Percentiles rank a stretch among this genome's conserved stretches.
Conservation (phyloP, 2,329 filamentous ascomycete genomes). For the Fusarium cicatricum region DNA sequence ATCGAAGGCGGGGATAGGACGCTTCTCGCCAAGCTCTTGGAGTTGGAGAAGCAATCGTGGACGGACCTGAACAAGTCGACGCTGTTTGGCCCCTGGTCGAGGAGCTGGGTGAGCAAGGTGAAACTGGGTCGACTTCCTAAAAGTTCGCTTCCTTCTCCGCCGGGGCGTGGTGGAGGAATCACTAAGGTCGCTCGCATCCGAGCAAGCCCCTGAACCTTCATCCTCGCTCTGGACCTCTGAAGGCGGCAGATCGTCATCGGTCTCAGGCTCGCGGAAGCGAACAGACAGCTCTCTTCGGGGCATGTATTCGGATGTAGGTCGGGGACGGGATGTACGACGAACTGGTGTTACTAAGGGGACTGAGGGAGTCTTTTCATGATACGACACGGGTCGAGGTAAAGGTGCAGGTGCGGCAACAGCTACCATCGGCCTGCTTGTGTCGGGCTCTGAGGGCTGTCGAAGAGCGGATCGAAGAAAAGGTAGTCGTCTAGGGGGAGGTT, state of each 20-base stretch:
- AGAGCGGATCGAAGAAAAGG: conserved; percentile 55
- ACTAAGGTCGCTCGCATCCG: conserved; percentile 55
- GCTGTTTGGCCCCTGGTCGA: conserved; percentile 65
- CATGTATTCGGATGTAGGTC: conserved; percentile 51
- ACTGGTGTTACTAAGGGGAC: conserved; percentile 20
- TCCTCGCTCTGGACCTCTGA: conserved; percentile 55
- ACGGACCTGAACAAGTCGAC: conserved; percentile 71
- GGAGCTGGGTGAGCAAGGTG: conserved; percentile 74
- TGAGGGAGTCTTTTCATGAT: conserved; percentile 37
- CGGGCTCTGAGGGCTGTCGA: conserved; percentile 46
- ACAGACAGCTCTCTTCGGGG: conserved; percentile 54
- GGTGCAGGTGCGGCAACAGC: conserved; percentile 20
- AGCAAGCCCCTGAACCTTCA: conserved; percentile 53
- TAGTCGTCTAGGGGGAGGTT: conserved; percentile 48
- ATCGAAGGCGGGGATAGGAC: conserved; percentile 75
- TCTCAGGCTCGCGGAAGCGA: conserved; percentile 53
- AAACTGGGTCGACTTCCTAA: conserved; percentile 68
- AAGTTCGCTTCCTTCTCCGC: conserved; percentile 53
- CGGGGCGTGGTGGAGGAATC: conserved; percentile 54
- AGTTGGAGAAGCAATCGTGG: conserved; percentile 76
- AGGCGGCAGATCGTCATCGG: conserved; percentile 38
- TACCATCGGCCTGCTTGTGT: conserved; percentile 29
- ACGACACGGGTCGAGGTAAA: conserved; percentile 36
- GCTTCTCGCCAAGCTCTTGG: conserved; percentile 68
- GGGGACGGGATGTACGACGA: conserved; percentile 36